These are phyloP conservation scores for Pouteria campechiana DNA, from an alignment of 179 eudicot genomes.

Conservation along the genomic window DNA sequence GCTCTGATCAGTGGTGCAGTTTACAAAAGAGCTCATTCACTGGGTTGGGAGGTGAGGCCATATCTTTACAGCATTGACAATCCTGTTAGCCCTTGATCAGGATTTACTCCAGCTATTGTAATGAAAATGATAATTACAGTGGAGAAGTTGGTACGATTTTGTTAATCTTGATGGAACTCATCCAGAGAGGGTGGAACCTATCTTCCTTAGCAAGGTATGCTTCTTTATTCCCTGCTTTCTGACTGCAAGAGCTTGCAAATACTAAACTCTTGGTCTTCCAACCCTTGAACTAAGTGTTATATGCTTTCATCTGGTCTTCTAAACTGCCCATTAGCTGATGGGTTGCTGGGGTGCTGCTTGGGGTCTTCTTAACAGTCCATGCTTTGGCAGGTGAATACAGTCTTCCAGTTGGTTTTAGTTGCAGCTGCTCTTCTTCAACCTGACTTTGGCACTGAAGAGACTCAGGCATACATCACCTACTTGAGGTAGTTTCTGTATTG, in stretches of 20 bases:
- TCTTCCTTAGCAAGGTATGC: slow-evolving; percentile 77
- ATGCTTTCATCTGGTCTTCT: not conserved
- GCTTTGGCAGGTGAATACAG: slow-evolving; percentile 67
- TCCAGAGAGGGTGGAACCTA: slow-evolving; percentile 77
- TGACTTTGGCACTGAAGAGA: slow-evolving; percentile 59
- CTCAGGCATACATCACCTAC: slow-evolving; percentile 58
- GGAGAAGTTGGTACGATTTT: slow-evolving; percentile 81
- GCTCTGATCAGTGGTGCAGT: slow-evolving; percentile 84
- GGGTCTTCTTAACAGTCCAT: not conserved
- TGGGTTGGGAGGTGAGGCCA: slow-evolving; percentile 72
- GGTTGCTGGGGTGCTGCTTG: not conserved
- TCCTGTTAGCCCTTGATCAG: no score
- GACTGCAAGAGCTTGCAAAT: no score
- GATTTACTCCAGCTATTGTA: no score
- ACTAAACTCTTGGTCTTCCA: not conserved
- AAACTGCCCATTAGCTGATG: not conserved
- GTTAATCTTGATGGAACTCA: slow-evolving; percentile 69
- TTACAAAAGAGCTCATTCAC: slow-evolving; percentile 67
- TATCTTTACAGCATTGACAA: no score
- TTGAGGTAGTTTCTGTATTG: slow-evolving; percentile 59
- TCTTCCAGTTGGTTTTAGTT: slow-evolving; percentile 66
- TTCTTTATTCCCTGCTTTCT: not conserved
- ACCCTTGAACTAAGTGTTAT: not conserved
- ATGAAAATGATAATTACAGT: no score
- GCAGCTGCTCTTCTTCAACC: slow-evolving; percentile 95